Percentiles rank a stretch among this genome's conserved stretches.
Conservation (phyloP, 768 basidiomycete species). For the Boletus tylopilopsis region DNA sequence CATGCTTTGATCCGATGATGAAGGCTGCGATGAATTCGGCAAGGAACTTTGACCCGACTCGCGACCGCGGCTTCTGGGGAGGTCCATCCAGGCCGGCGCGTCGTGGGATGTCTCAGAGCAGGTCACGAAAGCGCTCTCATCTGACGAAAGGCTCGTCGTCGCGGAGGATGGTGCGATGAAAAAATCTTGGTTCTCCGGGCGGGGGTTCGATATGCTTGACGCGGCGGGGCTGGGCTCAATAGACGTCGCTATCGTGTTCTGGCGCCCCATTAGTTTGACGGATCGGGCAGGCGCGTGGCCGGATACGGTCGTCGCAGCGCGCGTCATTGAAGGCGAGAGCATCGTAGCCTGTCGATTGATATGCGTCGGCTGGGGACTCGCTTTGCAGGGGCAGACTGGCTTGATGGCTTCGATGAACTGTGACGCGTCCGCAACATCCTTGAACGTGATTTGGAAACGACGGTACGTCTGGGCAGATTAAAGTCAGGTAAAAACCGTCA, state of each 20-base stretch:
- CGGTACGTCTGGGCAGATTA: conserved; percentile 53
- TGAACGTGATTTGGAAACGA: conserved; percentile 74
- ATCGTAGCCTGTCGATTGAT: conserved; percentile 17
- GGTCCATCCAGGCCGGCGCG: conserved; percentile 1
- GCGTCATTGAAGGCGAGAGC: conserved; percentile 12
- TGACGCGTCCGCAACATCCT: conserved; percentile 41
- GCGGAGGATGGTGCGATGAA: conserved; percentile 5
- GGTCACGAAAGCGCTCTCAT: conserved; percentile 26
- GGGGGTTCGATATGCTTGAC: not conserved
- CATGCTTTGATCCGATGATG: conserved; percentile 23
- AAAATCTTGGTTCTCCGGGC: not conserved
- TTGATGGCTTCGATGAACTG: conserved; percentile 62
- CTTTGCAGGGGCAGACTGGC: conserved; percentile 71
- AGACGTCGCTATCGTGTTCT: not conserved
- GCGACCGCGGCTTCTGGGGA: conserved; percentile 1
- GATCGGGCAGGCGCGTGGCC: not conserved
- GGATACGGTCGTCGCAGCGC: conserved; percentile 11
- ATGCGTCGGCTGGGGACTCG: conserved; percentile 38
- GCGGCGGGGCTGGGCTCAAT: conserved; percentile 1
- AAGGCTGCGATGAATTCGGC: conserved; percentile 32
- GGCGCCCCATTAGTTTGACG: not conserved
- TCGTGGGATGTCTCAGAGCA: conserved; percentile 23
- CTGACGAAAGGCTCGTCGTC: conserved; percentile 19
- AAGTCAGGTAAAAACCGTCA: conserved; percentile 4
- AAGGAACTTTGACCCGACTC: conserved; percentile 17